A percentile compares a stretch with the other conserved stretches of the same genome.
Evolutionary conservation across 1,284 basidiomycete species (phyloP).

Genomic region (Butyriboletus regius): DNA sequence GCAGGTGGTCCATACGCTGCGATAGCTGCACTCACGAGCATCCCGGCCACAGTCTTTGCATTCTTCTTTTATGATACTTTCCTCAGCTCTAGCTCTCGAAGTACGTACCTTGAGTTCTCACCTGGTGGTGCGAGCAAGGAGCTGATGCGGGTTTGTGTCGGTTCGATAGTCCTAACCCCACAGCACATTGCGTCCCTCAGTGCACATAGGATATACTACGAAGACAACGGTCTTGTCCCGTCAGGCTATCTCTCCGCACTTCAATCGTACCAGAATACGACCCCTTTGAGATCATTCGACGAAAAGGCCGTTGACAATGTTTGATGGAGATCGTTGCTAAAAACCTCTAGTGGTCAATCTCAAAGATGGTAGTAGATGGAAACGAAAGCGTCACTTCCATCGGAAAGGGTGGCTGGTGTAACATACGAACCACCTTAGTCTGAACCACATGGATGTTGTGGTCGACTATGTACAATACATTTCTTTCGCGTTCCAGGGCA

Average conservation of each 20-base stretch:
- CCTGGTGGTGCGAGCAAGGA: background rate
- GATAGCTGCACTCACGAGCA: slow-evolving; percentile 58
- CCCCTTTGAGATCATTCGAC: slow-evolving; percentile 10
- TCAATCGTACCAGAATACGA: background rate
- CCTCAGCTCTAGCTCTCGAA: slow-evolving; percentile 32
- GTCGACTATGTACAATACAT: slow-evolving; percentile 4
- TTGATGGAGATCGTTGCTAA: too few species aligned
- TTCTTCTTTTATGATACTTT: slow-evolving; percentile 49
- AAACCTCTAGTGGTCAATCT: slow-evolving; percentile 16
- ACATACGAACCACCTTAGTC: too few species aligned
- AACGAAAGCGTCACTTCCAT: background rate
- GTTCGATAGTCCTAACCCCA: slow-evolving; percentile 21
- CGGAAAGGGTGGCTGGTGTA: too few species aligned
- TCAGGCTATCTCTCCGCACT: slow-evolving; percentile 19
- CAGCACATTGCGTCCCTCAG: slow-evolving; percentile 19
- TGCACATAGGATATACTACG: slow-evolving; percentile 22
- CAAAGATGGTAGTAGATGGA: background rate
- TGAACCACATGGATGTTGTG: background rate
- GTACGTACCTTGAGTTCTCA: slow-evolving; percentile 20
- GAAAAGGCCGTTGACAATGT: slow-evolving; percentile 2
- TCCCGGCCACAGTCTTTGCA: slow-evolving; percentile 52
- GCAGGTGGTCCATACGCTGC: slow-evolving; percentile 55
- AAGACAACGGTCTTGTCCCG: slow-evolving; percentile 24
- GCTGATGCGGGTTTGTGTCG: slow-evolving; percentile 10
- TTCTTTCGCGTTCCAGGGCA: slow-evolving; percentile 11